Evolutionary conservation across 2,329 filamentous ascomycete species (phyloP), one percentile per base, ranked within the genome.

Genomic region (Lecanosticta acicola): DNA sequence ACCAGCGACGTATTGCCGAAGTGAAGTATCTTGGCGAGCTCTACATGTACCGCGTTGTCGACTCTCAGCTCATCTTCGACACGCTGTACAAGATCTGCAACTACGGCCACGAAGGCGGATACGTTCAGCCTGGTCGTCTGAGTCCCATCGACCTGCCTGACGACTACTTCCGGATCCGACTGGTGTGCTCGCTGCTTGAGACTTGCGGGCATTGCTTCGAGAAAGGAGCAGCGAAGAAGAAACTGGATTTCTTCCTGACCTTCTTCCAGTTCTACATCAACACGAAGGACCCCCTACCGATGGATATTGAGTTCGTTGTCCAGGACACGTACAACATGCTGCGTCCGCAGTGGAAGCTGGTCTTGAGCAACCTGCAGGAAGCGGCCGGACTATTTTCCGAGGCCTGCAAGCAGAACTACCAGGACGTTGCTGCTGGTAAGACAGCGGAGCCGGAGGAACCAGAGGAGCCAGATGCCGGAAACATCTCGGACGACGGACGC

Each of bases 191-290:
- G 11, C 75, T 98, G 39, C 77, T 98, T 3, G 94, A 98, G 68
- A 96, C 90, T 0, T 97, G 91, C 56, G 93, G 94, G 44, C 84
- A 94, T 66, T 98, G 91, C 71, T 98, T 96, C 60, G 93, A 93
- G 66, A 85, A 91, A 59, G 93, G 94, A 5, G 82, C 85, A 35
- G 87, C 90, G 1, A 94, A 90, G 66, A 97, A 97, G 74, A 98
- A 97, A 69, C 78, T 98, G 8, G 93, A 98, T 62, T 97, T 95
- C 66, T 98, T 97, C 68, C 74, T 98, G 50, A 91, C 85, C 0
- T 97, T 97, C 68, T 88, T 98, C 59, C 90, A 94, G 74, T 97
- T 96, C 67, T 98, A 98, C 68, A 84, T 97, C 56, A 83, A 85
- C 60, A 89, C 87, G 16, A 98, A 98, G 68, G 82, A 91, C 16